Evolutionary conservation across 2,329 filamentous ascomycete species (phyloP).

Genomic region (Trichoderma koningii): DNA sequence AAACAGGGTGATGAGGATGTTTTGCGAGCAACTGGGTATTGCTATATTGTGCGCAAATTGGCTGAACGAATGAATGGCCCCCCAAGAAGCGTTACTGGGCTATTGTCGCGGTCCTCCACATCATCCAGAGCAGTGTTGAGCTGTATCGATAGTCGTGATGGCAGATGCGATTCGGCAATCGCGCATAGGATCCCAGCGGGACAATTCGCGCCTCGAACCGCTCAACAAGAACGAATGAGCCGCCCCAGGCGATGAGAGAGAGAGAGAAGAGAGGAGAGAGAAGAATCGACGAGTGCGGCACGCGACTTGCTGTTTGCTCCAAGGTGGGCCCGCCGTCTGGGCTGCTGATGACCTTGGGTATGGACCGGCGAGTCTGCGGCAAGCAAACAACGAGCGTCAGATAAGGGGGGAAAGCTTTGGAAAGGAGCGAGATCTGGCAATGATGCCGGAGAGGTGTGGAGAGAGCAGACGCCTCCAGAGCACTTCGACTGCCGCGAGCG

Average conservation of each 20-base stretch:
- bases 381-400: conserved; percentile 15
- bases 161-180: neutral
- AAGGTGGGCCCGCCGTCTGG: conserved; percentile 27
- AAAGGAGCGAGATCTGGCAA: conserved; percentile 13
- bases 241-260: neutral
- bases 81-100: conserved; percentile 10
- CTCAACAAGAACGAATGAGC: neutral
- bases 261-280: neutral
- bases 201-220: neutral
- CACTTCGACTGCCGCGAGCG: neutral
- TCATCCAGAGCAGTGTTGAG: conserved; percentile 8
- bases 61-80: conserved; percentile 21
- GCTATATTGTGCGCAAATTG: conserved; percentile 10
- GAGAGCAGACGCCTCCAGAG: neutral
- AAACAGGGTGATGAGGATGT: too few species aligned
- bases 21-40: neutral
- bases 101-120: conserved; percentile 15
- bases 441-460: conserved; percentile 6
- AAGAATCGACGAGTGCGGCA: neutral
- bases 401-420: neutral
- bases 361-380: conserved; percentile 6
- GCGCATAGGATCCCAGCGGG: neutral
- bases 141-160: neutral
- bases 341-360: neutral
- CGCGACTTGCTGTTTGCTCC: conserved; percentile 11